Evolutionary conservation across 2,329 filamentous ascomycete genomes (phyloP).

Genomic region (Helotiales sp.): DNA sequence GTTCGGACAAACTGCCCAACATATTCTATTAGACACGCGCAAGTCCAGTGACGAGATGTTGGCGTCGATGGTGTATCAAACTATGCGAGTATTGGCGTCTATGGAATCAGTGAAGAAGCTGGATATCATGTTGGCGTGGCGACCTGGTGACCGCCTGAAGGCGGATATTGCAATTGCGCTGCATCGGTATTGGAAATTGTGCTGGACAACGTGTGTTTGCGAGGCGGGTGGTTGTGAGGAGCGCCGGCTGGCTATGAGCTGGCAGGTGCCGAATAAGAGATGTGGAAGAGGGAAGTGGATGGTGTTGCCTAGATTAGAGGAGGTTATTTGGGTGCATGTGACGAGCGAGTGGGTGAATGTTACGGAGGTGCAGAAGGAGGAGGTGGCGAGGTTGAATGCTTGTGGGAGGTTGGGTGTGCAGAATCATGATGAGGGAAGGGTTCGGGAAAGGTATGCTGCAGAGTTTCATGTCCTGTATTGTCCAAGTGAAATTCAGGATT

Average conservation of each 20-base stretch:
- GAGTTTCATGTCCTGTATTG: too few species aligned
- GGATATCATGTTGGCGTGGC: too few species aligned
- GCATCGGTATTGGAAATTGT: not conserved
- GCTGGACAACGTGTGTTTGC: not conserved
- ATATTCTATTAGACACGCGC: not conserved
- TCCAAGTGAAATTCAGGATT: too few species aligned
- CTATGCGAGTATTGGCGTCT: too few species aligned
- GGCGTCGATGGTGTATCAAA: too few species aligned
- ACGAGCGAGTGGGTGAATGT: too few species aligned
- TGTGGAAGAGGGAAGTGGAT: not conserved
- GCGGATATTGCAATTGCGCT: not conserved
- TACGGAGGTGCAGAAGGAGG: not conserved
- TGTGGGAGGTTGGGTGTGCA: not conserved
- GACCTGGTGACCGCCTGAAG: too few species aligned
- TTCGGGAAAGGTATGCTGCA: too few species aligned
- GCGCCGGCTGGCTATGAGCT: not conserved
- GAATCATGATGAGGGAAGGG: not conserved
- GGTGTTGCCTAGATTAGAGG: not conserved
- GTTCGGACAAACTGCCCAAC: not conserved
- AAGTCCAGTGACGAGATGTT: too few species aligned
- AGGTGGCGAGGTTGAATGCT: not conserved
- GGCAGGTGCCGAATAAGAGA: not conserved
- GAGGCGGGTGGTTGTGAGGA: not conserved
- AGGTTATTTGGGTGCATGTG: not conserved
- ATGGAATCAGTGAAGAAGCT: too few species aligned